phyloP scores from a whole-genome alignment of 78 protist species.

The Dictyostelium citrinum region DNA sequence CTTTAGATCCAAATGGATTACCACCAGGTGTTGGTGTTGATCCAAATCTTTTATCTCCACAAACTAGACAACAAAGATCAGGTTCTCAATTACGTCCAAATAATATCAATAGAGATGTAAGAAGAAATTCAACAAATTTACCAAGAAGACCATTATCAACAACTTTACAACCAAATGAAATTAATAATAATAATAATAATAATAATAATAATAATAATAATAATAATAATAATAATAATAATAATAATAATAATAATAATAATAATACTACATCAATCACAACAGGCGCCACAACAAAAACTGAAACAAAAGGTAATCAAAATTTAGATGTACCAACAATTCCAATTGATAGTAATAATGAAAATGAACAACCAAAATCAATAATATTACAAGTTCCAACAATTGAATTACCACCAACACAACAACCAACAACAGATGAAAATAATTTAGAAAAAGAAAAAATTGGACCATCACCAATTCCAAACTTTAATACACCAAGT shows the following conservation, averaged over 20 bases:
- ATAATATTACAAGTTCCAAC: background rate
- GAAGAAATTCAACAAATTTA: background rate
- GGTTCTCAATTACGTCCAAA: conserved; percentile 1
- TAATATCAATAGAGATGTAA: background rate
- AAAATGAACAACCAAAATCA: background rate
- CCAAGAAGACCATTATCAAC: background rate
- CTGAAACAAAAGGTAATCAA: background rate
- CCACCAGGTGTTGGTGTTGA: background rate
- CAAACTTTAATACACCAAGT: background rate
- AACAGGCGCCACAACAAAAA: background rate
- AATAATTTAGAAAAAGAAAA: background rate
- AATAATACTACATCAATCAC: background rate
- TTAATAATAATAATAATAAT: too few relatives aligned
- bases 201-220: too few relatives aligned
- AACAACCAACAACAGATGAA: background rate
- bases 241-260: too few relatives aligned
- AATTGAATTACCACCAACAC: background rate
- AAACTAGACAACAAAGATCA: conserved; percentile 10
- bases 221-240: too few relatives aligned
- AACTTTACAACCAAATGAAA: background rate
- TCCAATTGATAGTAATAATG: background rate
- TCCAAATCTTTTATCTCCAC: background rate
- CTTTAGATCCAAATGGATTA: background rate
- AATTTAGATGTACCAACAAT: background rate
- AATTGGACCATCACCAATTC: conserved; percentile 1